A percentile compares a stretch with the other conserved stretches of the same genome.
These are phyloP conservation scores for Dovyalis caffra DNA, from an alignment of 345 rosid species.

Conservation along the genomic window DNA sequence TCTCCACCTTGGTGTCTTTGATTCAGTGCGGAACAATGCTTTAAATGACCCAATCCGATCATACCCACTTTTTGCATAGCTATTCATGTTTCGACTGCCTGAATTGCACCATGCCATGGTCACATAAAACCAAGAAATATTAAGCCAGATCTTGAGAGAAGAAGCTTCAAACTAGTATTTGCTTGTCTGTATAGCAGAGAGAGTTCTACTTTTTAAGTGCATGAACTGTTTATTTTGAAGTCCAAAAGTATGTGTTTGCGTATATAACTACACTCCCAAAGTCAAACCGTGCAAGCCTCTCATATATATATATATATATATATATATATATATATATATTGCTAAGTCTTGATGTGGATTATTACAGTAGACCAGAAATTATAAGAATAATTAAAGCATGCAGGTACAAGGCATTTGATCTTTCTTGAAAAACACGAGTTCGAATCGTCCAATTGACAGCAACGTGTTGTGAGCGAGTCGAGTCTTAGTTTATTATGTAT, in stretches of 20 bases:
- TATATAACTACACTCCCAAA: too few species aligned
- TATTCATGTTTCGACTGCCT: constrained; percentile 2
- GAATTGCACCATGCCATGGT: constrained; percentile 28
- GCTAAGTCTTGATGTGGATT: neutral
- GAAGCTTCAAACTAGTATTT: neutral
- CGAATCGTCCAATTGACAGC: neutral
- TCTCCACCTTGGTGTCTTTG: constrained; percentile 31
- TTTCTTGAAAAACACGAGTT: neutral
- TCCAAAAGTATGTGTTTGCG: too few species aligned
- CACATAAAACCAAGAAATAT: neutral
- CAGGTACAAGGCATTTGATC: too few species aligned
- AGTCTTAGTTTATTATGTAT: too few species aligned
- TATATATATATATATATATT: too few species aligned
- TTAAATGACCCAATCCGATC: constrained; percentile 19
- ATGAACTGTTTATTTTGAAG: neutral
- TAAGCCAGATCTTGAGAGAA: neutral
- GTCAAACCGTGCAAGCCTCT: neutral
- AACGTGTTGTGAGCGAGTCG: too few species aligned
- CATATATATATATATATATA: too few species aligned
- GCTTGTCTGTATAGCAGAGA: neutral
- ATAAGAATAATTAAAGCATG: too few species aligned
- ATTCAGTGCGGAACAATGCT: neutral
- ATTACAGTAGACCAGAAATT: too few species aligned
- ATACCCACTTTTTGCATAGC: constrained; percentile 9
- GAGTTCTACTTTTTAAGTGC: neutral